These are phyloP conservation scores for Kodamaea sp. DNA, from an alignment of 1,139 yeast genomes.

Conservation along the genomic window DNA sequence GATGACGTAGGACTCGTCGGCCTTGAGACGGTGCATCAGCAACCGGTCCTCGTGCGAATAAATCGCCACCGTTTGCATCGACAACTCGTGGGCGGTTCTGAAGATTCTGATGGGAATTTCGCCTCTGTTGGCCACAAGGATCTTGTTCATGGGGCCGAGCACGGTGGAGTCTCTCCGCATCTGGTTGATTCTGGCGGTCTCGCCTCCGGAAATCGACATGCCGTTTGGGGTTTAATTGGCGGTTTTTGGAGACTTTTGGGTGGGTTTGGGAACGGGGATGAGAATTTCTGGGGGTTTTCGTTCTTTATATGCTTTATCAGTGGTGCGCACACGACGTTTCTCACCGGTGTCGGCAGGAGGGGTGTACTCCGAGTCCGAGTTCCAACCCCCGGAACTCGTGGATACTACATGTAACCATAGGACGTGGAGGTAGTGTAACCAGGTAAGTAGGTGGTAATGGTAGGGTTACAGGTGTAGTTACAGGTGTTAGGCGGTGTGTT, in stretches of 20 bases:
- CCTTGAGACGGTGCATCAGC: conserved; percentile 91
- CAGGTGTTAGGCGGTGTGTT: too few relatives aligned
- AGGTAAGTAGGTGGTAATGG: too few relatives aligned
- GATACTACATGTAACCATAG: too few relatives aligned
- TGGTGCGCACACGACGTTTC: neutral
- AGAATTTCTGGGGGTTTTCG: too few relatives aligned
- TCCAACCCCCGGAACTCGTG: too few relatives aligned
- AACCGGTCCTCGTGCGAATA: conserved; percentile 95
- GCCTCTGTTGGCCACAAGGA: conserved; percentile 93
- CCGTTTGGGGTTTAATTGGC: conserved; percentile 5
- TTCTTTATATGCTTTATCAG: conserved; percentile 1
- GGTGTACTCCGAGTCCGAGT: conserved; percentile 2
- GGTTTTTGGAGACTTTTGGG: too few relatives aligned
- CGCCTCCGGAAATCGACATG: conserved; percentile 18
- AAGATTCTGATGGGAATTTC: conserved; percentile 90
- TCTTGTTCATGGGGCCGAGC: conserved; percentile 67
- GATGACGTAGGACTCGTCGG: conserved; percentile 90
- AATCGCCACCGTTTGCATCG: conserved; percentile 97
- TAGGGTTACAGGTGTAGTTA: too few relatives aligned
- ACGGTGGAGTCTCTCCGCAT: conserved; percentile 66
- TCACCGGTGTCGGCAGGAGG: conserved; percentile 1
- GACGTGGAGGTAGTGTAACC: too few relatives aligned
- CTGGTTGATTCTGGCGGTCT: conserved; percentile 39
- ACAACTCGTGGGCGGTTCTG: conserved; percentile 95
- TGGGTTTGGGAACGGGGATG: too few relatives aligned